Evolutionary conservation across 1,284 basidiomycete species (phyloP), one percentile per base, ranked within the genome.

Genomic region (Omphalotus olearius): DNA sequence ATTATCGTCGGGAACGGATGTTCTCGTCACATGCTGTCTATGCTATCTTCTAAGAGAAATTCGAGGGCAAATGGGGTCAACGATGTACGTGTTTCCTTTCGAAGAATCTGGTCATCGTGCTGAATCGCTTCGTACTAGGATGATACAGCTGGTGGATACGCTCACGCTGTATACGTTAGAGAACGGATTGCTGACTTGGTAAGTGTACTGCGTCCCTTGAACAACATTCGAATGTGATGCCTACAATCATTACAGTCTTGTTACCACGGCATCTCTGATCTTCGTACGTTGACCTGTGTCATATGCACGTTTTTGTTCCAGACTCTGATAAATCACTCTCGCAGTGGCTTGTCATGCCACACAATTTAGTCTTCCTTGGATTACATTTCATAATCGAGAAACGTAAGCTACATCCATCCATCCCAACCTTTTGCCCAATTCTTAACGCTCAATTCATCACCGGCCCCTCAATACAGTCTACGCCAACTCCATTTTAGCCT

Each of bases 81-180:
- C 47, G 13, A 39, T 39, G 55, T 51, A 50, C 18, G 47, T 33
- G 16, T 7, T 49, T 61, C 62, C 2, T 5, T 58, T 52, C 16
- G 5, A 23, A 3, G 23, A 5, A 23, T 41, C 49, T 20, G 47
- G 47, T 35, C 41, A 14, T 30, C 20, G 46, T 6, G 4, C 28
- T 45, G 9, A 18, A 39, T 4, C 36, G 6, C n/a, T 38, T 36
- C 16, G 9, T 49, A 10, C 7, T 33, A 79, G 77, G 43, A 73
- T 80, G 71, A 72, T 74, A 43, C 67, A 72, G 33, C 62, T 80
- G 37, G 68, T 82, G 28, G 76, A 80, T 50, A 63, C 67, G 0
- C 61, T 81, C 45, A 79, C 76, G 44, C 51, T 80, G 2, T 81
- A 81, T 50, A 75, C 79, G 0, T 61, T 82, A 10, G 78, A 82